These are phyloP conservation scores for Pseudopithomyces maydicus DNA, from an alignment of 2,329 filamentous ascomycete species.

Conservation along the genomic window DNA sequence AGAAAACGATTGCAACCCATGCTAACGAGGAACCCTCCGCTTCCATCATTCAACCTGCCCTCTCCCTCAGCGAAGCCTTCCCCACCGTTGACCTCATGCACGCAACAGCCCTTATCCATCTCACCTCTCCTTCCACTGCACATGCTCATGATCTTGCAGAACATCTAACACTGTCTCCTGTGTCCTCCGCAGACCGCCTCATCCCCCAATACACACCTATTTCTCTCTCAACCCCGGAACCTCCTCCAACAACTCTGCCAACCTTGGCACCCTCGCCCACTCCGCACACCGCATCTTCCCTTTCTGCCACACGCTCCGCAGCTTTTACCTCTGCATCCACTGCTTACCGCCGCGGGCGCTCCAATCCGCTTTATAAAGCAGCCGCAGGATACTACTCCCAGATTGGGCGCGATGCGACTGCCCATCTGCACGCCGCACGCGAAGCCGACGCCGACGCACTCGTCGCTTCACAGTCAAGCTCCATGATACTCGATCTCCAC, in stretches of 20 bases:
- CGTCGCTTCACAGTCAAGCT: slow-evolving; percentile 73
- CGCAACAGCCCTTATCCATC: slow-evolving; percentile 58
- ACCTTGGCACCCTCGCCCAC: slow-evolving; percentile 34
- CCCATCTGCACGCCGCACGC: slow-evolving; percentile 61
- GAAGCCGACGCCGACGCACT: slow-evolving; percentile 72
- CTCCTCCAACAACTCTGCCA: slow-evolving; percentile 33
- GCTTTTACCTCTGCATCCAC: slow-evolving; percentile 63
- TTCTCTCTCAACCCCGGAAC: slow-evolving; percentile 38
- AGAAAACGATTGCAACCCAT: slow-evolving; percentile 51
- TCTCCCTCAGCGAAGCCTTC: slow-evolving; percentile 61
- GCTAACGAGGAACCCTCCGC: slow-evolving; percentile 46
- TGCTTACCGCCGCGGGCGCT: slow-evolving; percentile 66
- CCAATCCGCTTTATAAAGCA: slow-evolving; percentile 74
- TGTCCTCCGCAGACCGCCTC: slow-evolving; percentile 49
- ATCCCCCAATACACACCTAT: slow-evolving; percentile 54
- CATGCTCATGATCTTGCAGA: slow-evolving; percentile 65
- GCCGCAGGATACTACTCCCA: slow-evolving; percentile 78
- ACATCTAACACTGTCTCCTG: slow-evolving; percentile 52
- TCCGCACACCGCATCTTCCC: slow-evolving; percentile 47
- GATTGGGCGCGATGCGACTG: slow-evolving; percentile 68
- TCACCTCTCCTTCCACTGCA: slow-evolving; percentile 62
- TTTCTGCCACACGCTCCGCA: slow-evolving; percentile 53
- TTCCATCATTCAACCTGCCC: slow-evolving; percentile 54
- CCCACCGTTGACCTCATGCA: slow-evolving; percentile 55
- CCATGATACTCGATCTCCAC: slow-evolving; percentile 75